Evolutionary conservation across 495 filamentous ascomycete species (phyloP).

Genomic region (Apodospora peruviana): DNA sequence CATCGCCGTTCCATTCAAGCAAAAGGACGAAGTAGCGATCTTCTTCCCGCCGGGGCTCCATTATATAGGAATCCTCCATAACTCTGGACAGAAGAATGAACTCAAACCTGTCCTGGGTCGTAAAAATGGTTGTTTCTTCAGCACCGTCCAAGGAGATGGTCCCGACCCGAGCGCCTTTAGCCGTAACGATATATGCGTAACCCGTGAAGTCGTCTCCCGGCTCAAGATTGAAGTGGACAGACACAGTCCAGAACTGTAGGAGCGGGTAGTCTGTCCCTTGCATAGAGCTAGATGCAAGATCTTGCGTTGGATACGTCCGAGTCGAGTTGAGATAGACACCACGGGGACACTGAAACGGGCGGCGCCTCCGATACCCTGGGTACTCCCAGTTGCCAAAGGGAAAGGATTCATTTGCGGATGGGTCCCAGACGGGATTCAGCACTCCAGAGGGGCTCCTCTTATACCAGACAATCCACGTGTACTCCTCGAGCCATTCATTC

Average conservation of each 20-base stretch:
- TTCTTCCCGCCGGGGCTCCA: background rate
- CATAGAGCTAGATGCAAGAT: background rate
- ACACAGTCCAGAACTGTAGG: constrained; percentile 9
- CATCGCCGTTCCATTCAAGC: constrained; percentile 7
- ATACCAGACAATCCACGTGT: constrained; percentile 19
- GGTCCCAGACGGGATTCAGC: constrained; percentile 10
- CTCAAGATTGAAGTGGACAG: background rate
- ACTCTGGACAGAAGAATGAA: background rate
- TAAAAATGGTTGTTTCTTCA: constrained; percentile 7
- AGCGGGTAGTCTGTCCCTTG: background rate
- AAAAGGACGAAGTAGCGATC: constrained; percentile 2
- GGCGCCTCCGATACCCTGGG: constrained; percentile 1
- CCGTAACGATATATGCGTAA: background rate
- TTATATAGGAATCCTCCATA: background rate
- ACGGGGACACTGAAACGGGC: background rate
- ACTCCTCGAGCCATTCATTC: constrained; percentile 4
- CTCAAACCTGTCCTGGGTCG: constrained; percentile 1
- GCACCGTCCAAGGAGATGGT: constrained; percentile 1
- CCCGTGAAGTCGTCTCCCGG: background rate
- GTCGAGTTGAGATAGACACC: background rate
- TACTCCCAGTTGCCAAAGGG: background rate
- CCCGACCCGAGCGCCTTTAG: background rate
- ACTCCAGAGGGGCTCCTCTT: background rate
- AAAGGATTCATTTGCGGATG: constrained; percentile 3
- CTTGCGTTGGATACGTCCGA: background rate